phyloP scores from a whole-genome alignment of 2,329 filamentous ascomycete species.

The Clathrospora elynae region DNA sequence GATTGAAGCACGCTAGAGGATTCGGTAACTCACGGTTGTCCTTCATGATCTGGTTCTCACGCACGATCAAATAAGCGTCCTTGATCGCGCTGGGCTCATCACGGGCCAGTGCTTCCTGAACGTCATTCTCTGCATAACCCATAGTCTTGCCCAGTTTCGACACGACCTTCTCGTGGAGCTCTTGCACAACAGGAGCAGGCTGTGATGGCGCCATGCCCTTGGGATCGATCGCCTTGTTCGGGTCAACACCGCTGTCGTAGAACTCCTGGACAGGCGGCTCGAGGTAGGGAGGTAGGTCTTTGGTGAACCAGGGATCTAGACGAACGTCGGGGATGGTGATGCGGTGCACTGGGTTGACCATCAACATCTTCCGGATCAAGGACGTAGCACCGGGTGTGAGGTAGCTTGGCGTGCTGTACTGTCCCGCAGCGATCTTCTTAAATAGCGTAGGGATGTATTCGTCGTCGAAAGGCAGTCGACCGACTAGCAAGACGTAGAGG shows the following conservation, averaged over 20 bases:
- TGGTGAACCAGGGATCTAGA: conserved; percentile 90
- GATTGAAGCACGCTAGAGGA: not conserved
- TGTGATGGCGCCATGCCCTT: conserved; percentile 75
- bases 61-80: conserved; percentile 96
- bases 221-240: conserved; percentile 86
- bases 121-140: conserved; percentile 94
- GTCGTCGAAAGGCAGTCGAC: conserved; percentile 88
- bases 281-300: conserved; percentile 84
- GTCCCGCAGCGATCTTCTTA: conserved; percentile 94
- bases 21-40: conserved; percentile 75
- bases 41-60: conserved; percentile 97
- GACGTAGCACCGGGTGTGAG: conserved; percentile 81
- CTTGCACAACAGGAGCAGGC: conserved; percentile 78
- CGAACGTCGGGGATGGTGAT: conserved; percentile 94
- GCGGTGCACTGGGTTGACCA: conserved; percentile 91
- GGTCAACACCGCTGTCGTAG: conserved; percentile 89
- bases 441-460: conserved; percentile 97
- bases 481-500: conserved; percentile 68
- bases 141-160: conserved; percentile 97
- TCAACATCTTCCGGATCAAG: conserved; percentile 90
- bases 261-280: conserved; percentile 89
- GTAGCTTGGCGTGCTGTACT: conserved; percentile 90
- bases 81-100: conserved; percentile 97
- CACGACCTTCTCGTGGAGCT: conserved; percentile 88
- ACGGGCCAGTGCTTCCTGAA: conserved; percentile 88